Evolutionary conservation across 1,284 basidiomycete genomes (phyloP).

Genomic region (Boletus mariae): DNA sequence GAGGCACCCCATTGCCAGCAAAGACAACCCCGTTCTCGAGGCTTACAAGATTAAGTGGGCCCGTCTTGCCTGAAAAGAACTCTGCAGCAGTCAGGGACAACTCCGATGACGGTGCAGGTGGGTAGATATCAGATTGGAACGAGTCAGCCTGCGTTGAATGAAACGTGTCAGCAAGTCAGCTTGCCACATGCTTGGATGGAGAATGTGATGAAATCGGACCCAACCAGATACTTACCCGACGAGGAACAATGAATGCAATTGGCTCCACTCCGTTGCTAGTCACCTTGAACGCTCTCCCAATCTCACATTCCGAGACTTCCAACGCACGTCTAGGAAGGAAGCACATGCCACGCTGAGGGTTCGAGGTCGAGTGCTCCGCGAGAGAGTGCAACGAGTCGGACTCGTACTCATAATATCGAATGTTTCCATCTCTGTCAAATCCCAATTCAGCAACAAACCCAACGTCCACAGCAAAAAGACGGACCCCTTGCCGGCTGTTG

Average conservation of each 20-base stretch:
- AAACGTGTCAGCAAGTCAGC: background rate
- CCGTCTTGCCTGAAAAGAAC: constrained; percentile 83
- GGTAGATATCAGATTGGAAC: constrained; percentile 94
- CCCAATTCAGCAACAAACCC: constrained; percentile 16
- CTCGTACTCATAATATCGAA: constrained; percentile 95
- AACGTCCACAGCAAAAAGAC: constrained; percentile 19
- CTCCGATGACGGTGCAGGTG: constrained; percentile 81
- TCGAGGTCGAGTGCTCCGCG: constrained; percentile 85
- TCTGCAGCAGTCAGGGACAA: constrained; percentile 79
- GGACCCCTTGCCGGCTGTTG: constrained; percentile 71
- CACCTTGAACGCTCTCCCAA: constrained; percentile 93
- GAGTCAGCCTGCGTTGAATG: constrained; percentile 60
- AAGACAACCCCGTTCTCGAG: constrained; percentile 56
- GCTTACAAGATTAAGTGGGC: constrained; percentile 66
- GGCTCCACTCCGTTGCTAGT: constrained; percentile 76
- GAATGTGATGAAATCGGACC: background rate
- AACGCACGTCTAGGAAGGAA: constrained; percentile 91
- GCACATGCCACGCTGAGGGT: constrained; percentile 94
- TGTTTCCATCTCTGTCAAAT: constrained; percentile 76
- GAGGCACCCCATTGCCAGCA: constrained; percentile 28
- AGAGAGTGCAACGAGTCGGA: constrained; percentile 79
- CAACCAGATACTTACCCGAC: constrained; percentile 56
- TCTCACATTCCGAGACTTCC: constrained; percentile 89
- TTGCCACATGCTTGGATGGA: background rate
- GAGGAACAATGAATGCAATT: constrained; percentile 90